These are phyloP conservation scores for Trichoderma virens DNA, from an alignment of 495 filamentous ascomycete genomes.

Conservation along the genomic window DNA sequence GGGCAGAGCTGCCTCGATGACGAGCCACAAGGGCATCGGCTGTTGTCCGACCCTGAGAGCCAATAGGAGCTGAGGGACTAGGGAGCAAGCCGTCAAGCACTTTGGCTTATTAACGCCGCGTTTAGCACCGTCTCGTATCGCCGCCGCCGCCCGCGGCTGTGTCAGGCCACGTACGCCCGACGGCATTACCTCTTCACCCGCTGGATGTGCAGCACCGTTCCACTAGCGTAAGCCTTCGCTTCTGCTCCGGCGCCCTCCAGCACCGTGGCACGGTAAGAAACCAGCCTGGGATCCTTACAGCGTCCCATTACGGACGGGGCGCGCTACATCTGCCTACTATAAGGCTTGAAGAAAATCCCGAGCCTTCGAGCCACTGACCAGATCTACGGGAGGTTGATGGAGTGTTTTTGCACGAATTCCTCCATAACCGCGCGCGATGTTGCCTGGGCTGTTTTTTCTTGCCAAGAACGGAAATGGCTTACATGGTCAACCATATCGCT, in stretches of 20 bases:
- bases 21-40: background rate
- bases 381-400: background rate
- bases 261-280: background rate
- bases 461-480: no score
- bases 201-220: background rate
- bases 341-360: background rate
- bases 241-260: background rate
- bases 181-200: background rate
- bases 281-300: background rate
- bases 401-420: background rate
- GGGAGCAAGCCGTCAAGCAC: background rate
- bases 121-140: background rate
- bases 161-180: slow-evolving; percentile 5
- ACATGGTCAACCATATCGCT: background rate
- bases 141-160: slow-evolving; percentile 6
- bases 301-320: background rate
- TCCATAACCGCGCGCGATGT: no score
- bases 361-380: background rate
- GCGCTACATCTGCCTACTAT: background rate
- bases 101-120: background rate
- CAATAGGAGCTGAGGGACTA: background rate
- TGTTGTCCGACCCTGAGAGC: background rate
- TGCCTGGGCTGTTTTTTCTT: no score
- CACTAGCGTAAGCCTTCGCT: background rate
- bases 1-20: background rate